Conservation (phyloP, 257 asterid species). For the Ajuga chamaepitys region DNA sequence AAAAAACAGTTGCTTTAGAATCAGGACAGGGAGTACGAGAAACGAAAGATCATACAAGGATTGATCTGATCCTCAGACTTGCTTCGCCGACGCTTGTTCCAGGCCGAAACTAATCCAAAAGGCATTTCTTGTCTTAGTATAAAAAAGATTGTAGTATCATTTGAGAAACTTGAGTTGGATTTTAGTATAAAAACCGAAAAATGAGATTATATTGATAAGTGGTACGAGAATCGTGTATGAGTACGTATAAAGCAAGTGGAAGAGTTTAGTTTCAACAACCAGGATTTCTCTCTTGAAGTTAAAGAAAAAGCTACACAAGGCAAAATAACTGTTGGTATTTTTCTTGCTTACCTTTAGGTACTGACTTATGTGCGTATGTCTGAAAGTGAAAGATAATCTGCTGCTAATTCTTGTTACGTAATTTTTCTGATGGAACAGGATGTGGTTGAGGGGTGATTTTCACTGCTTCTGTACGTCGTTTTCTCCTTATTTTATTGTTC, state of each 20-base stretch:
- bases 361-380: constrained; percentile 2
- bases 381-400: constrained; percentile 69
- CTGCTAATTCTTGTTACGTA: constrained; percentile 34
- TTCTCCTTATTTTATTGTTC: constrained; percentile 12
- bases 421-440: constrained; percentile 6
- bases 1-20: background rate
- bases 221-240: constrained; percentile 51
- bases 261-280: constrained; percentile 52
- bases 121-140: constrained; percentile 44
- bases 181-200: background rate
- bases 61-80: constrained; percentile 78
- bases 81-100: constrained; percentile 96
- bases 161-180: background rate
- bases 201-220: constrained; percentile 14
- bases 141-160: background rate
- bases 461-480: constrained; percentile 18
- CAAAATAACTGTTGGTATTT: constrained; percentile 24
- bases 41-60: constrained; percentile 48
- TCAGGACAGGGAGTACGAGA: background rate
- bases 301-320: constrained; percentile 42
- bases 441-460: constrained; percentile 51
- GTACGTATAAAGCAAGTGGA: constrained; percentile 67
- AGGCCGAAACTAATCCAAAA: constrained; percentile 82
- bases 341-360: constrained; percentile 48
- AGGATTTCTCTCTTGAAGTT: constrained; percentile 60